Evolutionary conservation across 176 grass and related monocot genomes (phyloP), one percentile per base, ranked within the genome.

Genomic region (Typha latifolia): DNA sequence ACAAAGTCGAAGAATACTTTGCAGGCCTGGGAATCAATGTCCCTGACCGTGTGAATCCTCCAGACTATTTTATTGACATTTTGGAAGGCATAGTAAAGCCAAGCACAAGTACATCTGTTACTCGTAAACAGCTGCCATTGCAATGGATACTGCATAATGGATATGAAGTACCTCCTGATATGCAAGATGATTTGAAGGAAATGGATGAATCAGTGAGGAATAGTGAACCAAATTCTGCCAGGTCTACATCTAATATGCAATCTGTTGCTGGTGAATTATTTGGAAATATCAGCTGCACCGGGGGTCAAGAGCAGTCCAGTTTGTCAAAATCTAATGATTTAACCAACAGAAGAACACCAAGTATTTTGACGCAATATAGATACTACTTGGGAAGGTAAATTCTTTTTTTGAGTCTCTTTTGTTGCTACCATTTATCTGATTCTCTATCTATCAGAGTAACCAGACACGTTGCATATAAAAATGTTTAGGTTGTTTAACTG

Each of bases 51-150:
- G 80, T 81, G 57, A 91, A 91, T 84, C 88, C 88, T 79, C 88
- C 88, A 63, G 88, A 91, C 48, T 72, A 91, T 80, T 91, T 78
- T 21, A 91, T 91, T 76, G 88, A 91, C 74, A 91, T 91, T 66
- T 83, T 91, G 73, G 84, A 91, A 71, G 78, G 78, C 47, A 91
- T 86, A 76, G 51, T 66, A 63, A 86, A 81, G 59, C 67, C 51
- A 72, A 66, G 66, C 71, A 69, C 85, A 72, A 86, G 68, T 55
- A 69, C 56, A 27, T 49, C 66, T 73, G 47, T 69, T 55, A 76
- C 84, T 69, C 66, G 69, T 69, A 86, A 78, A 49, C 74, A 84
- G 20, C 74, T 91, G 24, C 84, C 88, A 14, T 73, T 91, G 48
- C 70, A 79, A 66, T 91, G 88, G 88, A 79, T 91, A 75, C 18